Evolutionary conservation across 164 flowering plant species (phyloP).

Genomic region (Warburgia ugandensis): DNA sequence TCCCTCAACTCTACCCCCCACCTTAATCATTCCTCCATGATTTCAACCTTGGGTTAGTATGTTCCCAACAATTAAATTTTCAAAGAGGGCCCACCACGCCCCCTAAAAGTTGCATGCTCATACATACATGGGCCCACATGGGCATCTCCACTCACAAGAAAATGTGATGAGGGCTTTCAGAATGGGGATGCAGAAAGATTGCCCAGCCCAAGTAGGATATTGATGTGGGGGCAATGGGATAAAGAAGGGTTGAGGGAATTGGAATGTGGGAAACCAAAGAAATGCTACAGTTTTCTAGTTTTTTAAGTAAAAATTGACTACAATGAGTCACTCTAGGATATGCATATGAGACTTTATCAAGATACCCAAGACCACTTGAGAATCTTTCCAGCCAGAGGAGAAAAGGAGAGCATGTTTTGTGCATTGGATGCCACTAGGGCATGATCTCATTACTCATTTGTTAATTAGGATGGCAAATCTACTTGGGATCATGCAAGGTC

Average conservation of each 20-base stretch:
- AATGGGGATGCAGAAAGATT: background rate
- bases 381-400: constrained; percentile 6
- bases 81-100: background rate
- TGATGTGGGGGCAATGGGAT: constrained; percentile 2
- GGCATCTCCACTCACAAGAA: background rate
- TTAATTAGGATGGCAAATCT: background rate
- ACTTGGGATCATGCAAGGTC: background rate
- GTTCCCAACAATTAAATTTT: too few relatives aligned
- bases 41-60: background rate
- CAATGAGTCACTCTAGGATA: background rate
- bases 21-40: constrained; percentile 8
- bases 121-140: background rate
- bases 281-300: background rate
- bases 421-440: constrained; percentile 9
- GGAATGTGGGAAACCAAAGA: background rate
- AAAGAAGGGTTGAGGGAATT: background rate
- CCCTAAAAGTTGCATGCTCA: background rate
- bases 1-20: background rate
- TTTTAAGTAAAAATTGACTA: background rate
- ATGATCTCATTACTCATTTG: background rate
- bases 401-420: background rate
- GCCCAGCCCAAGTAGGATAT: background rate
- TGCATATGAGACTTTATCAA: background rate
- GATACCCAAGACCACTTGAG: constrained; percentile 4
- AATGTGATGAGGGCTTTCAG: background rate